Evolutionary conservation across 805 yeast species (phyloP).

Genomic region (Candida easanensis): DNA sequence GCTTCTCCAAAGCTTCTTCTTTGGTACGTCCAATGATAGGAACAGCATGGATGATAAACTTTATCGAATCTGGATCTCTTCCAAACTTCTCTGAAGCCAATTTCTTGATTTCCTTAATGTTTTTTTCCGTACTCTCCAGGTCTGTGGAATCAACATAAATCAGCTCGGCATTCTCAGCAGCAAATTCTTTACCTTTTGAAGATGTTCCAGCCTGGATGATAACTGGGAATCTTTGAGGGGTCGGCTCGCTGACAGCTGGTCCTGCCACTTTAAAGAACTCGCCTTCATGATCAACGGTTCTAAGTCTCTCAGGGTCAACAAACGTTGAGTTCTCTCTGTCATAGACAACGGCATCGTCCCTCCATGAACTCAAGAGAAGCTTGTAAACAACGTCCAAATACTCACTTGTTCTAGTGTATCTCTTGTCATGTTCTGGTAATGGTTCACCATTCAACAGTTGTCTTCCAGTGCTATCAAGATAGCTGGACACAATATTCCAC

Average conservation of each 20-base stretch:
- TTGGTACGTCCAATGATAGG: slow-evolving; percentile 38
- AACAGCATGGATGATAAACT: slow-evolving; percentile 36
- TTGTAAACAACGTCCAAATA: slow-evolving; percentile 40
- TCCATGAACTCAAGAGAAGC: slow-evolving; percentile 42
- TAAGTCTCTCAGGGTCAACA: slow-evolving; percentile 38
- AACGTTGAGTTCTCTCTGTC: slow-evolving; percentile 30
- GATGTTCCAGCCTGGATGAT: slow-evolving; percentile 45
- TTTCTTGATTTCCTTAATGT: slow-evolving; percentile 32
- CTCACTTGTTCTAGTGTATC: slow-evolving; percentile 43
- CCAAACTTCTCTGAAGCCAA: slow-evolving; percentile 31
- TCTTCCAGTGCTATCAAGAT: slow-evolving; percentile 42
- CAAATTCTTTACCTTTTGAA: slow-evolving; percentile 37
- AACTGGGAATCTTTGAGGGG: slow-evolving; percentile 43
- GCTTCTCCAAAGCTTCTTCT: slow-evolving; percentile 40
- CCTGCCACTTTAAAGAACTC: slow-evolving; percentile 37
- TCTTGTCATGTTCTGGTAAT: slow-evolving; percentile 39
- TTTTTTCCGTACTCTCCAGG: slow-evolving; percentile 30
- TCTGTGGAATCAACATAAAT: slow-evolving; percentile 35
- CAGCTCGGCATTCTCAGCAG: slow-evolving; percentile 42
- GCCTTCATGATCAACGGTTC: slow-evolving; percentile 41
- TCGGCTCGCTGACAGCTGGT: slow-evolving; percentile 41
- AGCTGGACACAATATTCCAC: slow-evolving; percentile 46
- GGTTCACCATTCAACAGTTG: slow-evolving; percentile 35
- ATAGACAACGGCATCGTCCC: slow-evolving; percentile 36
- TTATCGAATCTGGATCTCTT: slow-evolving; percentile 36